Conservation (phyloP, 257 asterid genomes). For the Forsythia viridissima region DNA sequence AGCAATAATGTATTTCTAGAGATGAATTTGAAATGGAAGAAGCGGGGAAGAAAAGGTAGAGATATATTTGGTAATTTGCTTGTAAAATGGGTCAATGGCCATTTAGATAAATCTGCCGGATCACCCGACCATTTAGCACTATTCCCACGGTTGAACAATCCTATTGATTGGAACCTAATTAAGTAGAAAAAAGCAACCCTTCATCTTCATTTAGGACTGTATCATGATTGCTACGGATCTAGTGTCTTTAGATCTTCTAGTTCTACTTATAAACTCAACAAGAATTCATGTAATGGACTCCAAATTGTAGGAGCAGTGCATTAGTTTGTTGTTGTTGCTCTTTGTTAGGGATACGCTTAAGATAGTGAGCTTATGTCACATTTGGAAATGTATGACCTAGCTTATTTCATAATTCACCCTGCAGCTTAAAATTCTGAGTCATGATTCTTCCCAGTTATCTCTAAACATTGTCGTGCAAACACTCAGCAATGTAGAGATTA, state of each 20-base stretch:
- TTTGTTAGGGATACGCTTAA: background rate
- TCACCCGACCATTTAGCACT: too few species aligned
- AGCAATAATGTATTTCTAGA: background rate
- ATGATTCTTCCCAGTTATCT: background rate
- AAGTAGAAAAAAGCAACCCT: background rate
- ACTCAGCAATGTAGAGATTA: background rate
- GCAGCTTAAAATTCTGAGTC: background rate
- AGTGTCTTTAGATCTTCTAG: background rate
- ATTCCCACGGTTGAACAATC: background rate
- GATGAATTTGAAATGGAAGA: too few species aligned
- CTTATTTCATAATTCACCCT: background rate
- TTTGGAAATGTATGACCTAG: background rate
- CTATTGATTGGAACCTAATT: background rate
- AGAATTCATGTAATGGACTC: background rate
- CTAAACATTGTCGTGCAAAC: background rate
- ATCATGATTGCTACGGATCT: background rate
- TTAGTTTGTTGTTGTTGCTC: background rate
- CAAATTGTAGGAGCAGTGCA: background rate
- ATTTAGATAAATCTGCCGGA: too few species aligned
- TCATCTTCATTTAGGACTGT: background rate
- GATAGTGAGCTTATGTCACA: background rate
- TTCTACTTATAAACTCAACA: background rate
- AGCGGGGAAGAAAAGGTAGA: too few species aligned
- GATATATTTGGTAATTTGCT: too few species aligned
- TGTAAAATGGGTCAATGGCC: too few species aligned